phyloP scores from a whole-genome alignment of 2,329 filamentous ascomycete species.

The Phaeophleospora eucalypticola region DNA sequence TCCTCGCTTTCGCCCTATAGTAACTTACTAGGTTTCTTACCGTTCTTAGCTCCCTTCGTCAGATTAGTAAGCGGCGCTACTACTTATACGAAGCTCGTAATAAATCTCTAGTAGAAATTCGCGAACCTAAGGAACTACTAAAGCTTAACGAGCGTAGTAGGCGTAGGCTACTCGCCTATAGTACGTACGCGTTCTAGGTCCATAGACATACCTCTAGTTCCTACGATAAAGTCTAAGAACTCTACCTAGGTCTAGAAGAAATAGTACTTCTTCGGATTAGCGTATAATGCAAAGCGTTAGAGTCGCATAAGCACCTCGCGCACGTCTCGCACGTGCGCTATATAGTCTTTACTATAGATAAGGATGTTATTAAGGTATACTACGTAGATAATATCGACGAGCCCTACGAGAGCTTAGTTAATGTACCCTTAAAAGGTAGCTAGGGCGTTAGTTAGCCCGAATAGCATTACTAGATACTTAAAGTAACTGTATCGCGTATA shows the following conservation, averaged over 20 bases:
- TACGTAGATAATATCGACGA: slow-evolving; percentile 19
- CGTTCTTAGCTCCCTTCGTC: slow-evolving; percentile 1
- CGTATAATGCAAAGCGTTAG: not conserved
- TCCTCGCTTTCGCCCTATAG: not conserved
- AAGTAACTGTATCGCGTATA: slow-evolving; percentile 22
- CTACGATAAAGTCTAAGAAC: slow-evolving; percentile 33
- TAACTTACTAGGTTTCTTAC: slow-evolving; percentile 2
- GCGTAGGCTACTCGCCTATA: slow-evolving; percentile 25
- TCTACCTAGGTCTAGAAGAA: slow-evolving; percentile 28
- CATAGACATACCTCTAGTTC: slow-evolving; percentile 24
- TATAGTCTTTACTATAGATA: slow-evolving; percentile 23
- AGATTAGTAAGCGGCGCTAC: slow-evolving; percentile 2
- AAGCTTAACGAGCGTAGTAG: slow-evolving; percentile 19
- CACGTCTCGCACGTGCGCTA: slow-evolving; percentile 4
- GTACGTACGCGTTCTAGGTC: slow-evolving; percentile 23
- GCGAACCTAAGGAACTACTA: slow-evolving; percentile 16
- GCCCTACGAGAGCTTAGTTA: slow-evolving; percentile 17
- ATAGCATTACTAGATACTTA: slow-evolving; percentile 27
- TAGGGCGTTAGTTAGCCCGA: slow-evolving; percentile 23
- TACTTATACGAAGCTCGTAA: slow-evolving; percentile 4
- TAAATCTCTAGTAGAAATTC: slow-evolving; percentile 5
- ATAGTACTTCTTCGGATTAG: slow-evolving; percentile 26
- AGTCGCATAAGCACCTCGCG: not conserved
- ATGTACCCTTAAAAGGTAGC: slow-evolving; percentile 29
- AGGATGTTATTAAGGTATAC: slow-evolving; percentile 33